These are phyloP conservation scores for Pleurotus salmoneostramineus DNA, from an alignment of 768 basidiomycete genomes.

Conservation along the genomic window DNA sequence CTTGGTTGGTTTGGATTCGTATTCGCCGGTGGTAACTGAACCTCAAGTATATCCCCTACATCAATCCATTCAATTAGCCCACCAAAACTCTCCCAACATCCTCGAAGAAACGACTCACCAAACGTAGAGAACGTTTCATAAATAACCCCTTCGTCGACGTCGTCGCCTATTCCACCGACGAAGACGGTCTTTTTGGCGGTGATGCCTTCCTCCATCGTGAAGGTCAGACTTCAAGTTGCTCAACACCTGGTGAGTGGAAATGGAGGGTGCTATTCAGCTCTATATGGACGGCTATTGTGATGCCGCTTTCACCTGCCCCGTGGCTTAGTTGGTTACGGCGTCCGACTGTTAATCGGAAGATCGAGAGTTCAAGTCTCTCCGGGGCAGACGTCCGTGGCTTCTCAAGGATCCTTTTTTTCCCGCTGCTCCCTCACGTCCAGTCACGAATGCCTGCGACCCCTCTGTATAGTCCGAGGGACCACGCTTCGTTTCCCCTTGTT, in stretches of 20 bases:
- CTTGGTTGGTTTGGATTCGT: conserved; percentile 63
- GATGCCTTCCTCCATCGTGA: conserved; percentile 78
- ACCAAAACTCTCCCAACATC: background rate
- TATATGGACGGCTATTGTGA: background rate
- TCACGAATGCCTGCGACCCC: too few relatives aligned
- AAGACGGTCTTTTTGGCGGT: conserved; percentile 86
- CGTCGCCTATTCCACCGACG: conserved; percentile 78
- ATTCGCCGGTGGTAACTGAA: conserved; percentile 79
- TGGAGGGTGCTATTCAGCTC: background rate
- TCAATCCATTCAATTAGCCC: conserved; percentile 9
- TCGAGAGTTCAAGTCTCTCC: conserved; percentile 9
- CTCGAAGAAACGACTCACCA: conserved; percentile 44
- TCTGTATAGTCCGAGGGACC: too few relatives aligned
- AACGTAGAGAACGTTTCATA: conserved; percentile 84
- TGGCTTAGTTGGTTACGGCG: conserved; percentile 9
- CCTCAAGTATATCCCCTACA: conserved; percentile 88
- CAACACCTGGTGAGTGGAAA: background rate
- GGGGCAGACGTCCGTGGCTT: background rate
- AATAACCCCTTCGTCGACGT: conserved; percentile 75
- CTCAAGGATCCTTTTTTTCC: too few relatives aligned
- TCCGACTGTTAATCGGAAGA: conserved; percentile 10
- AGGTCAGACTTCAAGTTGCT: background rate
- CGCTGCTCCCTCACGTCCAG: too few relatives aligned
- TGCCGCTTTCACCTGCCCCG: background rate
- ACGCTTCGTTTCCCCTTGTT: too few relatives aligned